Conservation (phyloP, 441 rosid genomes). For the Erodium moschatum region DNA sequence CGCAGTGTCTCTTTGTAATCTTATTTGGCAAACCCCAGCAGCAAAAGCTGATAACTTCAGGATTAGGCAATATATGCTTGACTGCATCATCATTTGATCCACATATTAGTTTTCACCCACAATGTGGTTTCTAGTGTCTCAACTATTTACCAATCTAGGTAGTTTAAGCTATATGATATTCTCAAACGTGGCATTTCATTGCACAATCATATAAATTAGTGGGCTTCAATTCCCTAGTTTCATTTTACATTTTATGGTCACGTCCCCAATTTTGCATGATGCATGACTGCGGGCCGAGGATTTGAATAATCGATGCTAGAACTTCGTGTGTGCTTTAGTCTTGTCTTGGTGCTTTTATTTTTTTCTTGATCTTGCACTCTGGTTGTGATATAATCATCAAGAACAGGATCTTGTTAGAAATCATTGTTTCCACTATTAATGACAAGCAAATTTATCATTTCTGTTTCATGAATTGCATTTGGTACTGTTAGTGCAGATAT, state of each 20-base stretch:
- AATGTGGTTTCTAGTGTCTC: background rate
- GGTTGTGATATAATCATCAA: too few species aligned
- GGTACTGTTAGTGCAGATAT: background rate
- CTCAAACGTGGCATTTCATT: slow-evolving; percentile 7
- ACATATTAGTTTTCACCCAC: background rate
- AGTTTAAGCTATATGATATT: background rate
- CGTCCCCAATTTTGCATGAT: background rate
- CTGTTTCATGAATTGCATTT: background rate
- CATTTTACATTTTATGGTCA: background rate
- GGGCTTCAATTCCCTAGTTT: background rate
- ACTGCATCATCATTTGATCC: background rate
- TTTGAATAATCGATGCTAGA: too few species aligned
- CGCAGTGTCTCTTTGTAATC: too few species aligned
- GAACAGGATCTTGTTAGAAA: too few species aligned
- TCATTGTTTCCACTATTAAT: too few species aligned
- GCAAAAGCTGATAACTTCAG: background rate
- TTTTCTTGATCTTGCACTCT: too few species aligned
- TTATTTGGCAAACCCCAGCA: background rate
- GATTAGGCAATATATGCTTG: background rate
- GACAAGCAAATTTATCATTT: background rate
- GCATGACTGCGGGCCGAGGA: background rate
- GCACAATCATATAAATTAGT: background rate
- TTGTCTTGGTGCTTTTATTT: too few species aligned
- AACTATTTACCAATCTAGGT: background rate
- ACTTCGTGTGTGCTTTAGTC: too few species aligned